Evolutionary conservation across 176 grass and related monocot genomes (phyloP).

Genomic region (Puya raimondii): DNA sequence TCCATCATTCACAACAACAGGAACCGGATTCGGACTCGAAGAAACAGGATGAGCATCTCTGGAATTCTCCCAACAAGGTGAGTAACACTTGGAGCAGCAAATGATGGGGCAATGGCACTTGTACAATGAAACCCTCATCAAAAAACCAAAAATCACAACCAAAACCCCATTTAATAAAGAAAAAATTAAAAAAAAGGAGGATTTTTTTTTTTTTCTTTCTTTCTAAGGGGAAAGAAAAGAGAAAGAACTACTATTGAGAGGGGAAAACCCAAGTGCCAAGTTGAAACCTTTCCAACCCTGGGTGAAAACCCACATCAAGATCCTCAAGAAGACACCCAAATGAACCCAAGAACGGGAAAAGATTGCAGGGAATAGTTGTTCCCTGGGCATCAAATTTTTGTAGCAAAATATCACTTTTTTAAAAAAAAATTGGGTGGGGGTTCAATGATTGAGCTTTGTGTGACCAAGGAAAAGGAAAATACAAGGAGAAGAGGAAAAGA

Average conservation of each 20-base stretch:
- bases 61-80: not conserved
- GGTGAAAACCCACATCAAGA: not conserved
- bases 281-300: not conserved
- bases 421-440: not conserved
- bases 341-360: not conserved
- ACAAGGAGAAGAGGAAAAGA: not conserved
- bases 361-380: not conserved
- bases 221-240: not conserved
- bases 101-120: slow-evolving; percentile 14
- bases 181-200: too few relatives aligned
- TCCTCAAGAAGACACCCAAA: not conserved
- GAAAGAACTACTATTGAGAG: not conserved
- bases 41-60: slow-evolving; percentile 7
- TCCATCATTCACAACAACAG: not conserved
- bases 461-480: not conserved
- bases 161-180: not conserved
- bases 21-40: not conserved
- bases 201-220: too few relatives aligned
- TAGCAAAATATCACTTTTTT: not conserved
- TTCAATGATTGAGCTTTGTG: not conserved
- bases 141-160: slow-evolving; percentile 5
- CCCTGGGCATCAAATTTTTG: not conserved
- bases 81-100: slow-evolving; percentile 13
- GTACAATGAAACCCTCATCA: slow-evolving; percentile 17
- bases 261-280: not conserved